phyloP scores from a whole-genome alignment of 2,329 filamentous ascomycete species.

The Aspergillus sp. region DNA sequence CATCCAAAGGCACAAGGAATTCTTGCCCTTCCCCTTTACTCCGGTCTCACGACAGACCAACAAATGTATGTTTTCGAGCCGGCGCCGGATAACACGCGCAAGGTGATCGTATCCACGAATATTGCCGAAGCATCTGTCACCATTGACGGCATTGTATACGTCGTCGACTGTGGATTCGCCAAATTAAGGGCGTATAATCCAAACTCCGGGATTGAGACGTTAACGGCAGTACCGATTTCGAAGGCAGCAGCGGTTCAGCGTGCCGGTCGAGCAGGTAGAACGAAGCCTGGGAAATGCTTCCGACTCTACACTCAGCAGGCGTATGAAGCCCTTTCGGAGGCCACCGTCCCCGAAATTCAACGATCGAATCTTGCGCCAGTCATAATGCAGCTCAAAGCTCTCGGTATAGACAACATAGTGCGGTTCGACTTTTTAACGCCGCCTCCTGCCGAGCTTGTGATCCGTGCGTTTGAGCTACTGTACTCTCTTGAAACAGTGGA shows the following conservation, averaged over 20 bases:
- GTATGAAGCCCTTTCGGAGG: conserved; percentile 65
- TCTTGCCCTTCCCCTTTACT: conserved; percentile 77
- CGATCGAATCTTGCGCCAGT: conserved; percentile 86
- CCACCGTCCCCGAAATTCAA: conserved; percentile 86
- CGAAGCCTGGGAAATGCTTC: conserved; percentile 89
- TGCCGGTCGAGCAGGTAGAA: conserved; percentile 85
- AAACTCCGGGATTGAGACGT: conserved; percentile 77
- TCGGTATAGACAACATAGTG: conserved; percentile 92
- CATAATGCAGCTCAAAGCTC: conserved; percentile 86
- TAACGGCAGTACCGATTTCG: conserved; percentile 79
- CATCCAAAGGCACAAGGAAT: conserved; percentile 60
- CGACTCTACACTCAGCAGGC: conserved; percentile 80
- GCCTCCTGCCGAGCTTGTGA: conserved; percentile 80
- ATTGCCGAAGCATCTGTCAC: conserved; percentile 96
- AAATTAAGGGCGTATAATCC: conserved; percentile 88
- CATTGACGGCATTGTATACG: conserved; percentile 86
- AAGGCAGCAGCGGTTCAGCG: conserved; percentile 92
- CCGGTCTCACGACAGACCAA: conserved; percentile 83
- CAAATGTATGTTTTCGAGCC: conserved; percentile 95
- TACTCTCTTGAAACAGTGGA: conserved; percentile 86
- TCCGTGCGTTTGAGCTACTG: conserved; percentile 82
- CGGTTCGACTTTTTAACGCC: conserved; percentile 86
- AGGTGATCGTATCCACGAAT: conserved; percentile 91
- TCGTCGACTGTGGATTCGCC: conserved; percentile 87
- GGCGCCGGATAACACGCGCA: conserved; percentile 75